Evolutionary conservation across 2,329 filamentous ascomycete genomes (phyloP).

Genomic region (Penicillium sp.): DNA sequence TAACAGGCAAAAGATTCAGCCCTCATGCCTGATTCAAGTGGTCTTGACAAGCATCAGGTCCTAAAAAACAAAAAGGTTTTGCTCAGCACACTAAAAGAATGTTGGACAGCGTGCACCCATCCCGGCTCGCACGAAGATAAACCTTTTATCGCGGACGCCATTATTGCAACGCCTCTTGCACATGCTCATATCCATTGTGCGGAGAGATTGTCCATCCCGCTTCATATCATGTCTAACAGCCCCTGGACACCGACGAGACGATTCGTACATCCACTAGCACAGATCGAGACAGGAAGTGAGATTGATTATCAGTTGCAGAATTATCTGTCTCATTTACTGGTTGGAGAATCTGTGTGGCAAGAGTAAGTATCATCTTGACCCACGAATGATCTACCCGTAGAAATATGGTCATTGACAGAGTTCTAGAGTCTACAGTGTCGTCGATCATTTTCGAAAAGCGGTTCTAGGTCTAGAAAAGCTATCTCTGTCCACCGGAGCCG

Average conservation of each 20-base stretch:
- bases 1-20: not conserved
- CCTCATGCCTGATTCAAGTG: not conserved
- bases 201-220: constrained; percentile 5
- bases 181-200: constrained; percentile 14
- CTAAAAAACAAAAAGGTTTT: constrained; percentile 2
- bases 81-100: constrained; percentile 2
- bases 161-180: constrained; percentile 11
- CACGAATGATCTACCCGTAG: not conserved
- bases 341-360: constrained; percentile 2
- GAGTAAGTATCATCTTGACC: constrained; percentile 1
- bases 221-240: constrained; percentile 10
- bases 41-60: not conserved
- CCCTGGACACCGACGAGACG: constrained; percentile 9
- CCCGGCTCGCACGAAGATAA: not conserved
- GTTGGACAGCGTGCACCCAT: constrained; percentile 7
- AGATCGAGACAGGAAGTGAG: not conserved
- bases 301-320: constrained; percentile 3
- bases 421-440: not conserved
- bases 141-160: constrained; percentile 5
- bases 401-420: not conserved
- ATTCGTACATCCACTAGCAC: constrained; percentile 7
- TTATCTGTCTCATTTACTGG: constrained; percentile 6
- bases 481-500: not conserved
- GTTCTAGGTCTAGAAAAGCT: not conserved
- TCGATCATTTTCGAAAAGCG: not conserved